Evolutionary conservation across 148 eudicot genomes (phyloP).

Genomic region (Persicaria tinctoria): DNA sequence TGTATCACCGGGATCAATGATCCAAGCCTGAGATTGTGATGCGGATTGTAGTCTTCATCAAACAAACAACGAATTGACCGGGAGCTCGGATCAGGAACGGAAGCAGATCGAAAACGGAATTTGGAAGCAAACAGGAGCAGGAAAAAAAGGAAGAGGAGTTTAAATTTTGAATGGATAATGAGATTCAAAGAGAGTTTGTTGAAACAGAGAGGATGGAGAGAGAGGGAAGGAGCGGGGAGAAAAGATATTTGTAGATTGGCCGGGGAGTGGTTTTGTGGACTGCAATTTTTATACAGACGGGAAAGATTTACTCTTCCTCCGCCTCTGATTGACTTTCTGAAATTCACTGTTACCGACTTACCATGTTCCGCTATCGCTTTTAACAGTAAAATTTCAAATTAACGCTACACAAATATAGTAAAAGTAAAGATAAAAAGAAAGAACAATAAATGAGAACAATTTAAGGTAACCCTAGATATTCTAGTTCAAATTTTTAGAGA

Average conservation of each 20-base stretch:
- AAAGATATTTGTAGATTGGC: slow-evolving; percentile 1
- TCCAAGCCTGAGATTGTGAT: neutral
- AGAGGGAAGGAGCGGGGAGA: neutral
- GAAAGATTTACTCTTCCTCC: too few species aligned
- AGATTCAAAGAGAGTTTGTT: neutral
- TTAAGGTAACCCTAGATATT: too few species aligned
- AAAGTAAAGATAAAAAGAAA: too few species aligned
- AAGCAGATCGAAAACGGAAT: neutral
- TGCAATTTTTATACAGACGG: neutral
- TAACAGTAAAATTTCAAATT: too few species aligned
- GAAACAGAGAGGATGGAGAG: neutral
- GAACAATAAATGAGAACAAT: too few species aligned
- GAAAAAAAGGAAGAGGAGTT: neutral
- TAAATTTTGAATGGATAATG: neutral
- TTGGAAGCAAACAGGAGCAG: neutral
- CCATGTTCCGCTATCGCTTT: too few species aligned
- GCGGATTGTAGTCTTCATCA: neutral
- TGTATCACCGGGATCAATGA: neutral
- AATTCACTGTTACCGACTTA: too few species aligned
- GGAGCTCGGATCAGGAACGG: neutral
- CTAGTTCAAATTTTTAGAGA: too few species aligned
- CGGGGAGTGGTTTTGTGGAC: neutral
- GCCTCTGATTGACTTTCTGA: too few species aligned
- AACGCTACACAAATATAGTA: too few species aligned
- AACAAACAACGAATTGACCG: neutral